Conservation (phyloP, 192 early-diverging fungal genomes). For the Coemansia sp. region DNA sequence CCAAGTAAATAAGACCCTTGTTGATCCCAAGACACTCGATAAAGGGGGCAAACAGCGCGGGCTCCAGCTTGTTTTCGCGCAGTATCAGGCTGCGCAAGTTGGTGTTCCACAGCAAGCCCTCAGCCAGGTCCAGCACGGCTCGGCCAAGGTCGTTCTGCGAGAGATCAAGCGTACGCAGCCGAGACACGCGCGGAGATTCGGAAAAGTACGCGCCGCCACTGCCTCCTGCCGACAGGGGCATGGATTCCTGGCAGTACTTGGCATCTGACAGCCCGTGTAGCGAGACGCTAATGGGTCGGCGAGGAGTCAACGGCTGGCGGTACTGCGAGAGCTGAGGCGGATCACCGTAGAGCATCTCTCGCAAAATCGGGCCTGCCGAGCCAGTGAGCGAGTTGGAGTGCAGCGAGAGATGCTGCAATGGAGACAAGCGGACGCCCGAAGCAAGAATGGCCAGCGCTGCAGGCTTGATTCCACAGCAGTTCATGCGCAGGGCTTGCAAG, state of each 20-base stretch:
- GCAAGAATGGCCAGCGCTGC: conserved; percentile 52
- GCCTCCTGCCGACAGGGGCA: conserved; percentile 5
- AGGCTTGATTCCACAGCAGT: conserved; percentile 54
- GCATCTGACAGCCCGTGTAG: conserved; percentile 50
- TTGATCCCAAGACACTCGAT: conserved; percentile 56
- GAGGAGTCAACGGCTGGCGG: conserved; percentile 9
- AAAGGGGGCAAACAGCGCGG: conserved; percentile 43
- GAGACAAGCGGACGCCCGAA: conserved; percentile 48
- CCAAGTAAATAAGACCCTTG: conserved; percentile 49
- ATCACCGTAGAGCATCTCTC: conserved; percentile 53
- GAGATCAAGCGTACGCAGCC: conserved; percentile 45
- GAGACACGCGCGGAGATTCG: conserved; percentile 46
- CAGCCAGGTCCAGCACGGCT: conserved; percentile 43
- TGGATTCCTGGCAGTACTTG: conserved; percentile 23
- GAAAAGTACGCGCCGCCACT: not conserved
- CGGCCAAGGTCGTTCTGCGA: conserved; percentile 53
- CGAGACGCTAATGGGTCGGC: conserved; percentile 44
- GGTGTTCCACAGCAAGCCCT: conserved; percentile 51
- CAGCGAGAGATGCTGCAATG: conserved; percentile 49
- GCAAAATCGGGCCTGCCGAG: conserved; percentile 45
- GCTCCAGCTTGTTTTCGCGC: conserved; percentile 56
- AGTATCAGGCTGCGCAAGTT: conserved; percentile 45
- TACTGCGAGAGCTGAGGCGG: conserved; percentile 40
- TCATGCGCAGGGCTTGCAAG: conserved; percentile 52
- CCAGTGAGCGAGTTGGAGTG: conserved; percentile 42